A percentile compares a stretch with the other conserved stretches of the same genome.
Conservation (phyloP, 2,329 filamentous ascomycete genomes). For the Cordyceps cateniannulata region DNA sequence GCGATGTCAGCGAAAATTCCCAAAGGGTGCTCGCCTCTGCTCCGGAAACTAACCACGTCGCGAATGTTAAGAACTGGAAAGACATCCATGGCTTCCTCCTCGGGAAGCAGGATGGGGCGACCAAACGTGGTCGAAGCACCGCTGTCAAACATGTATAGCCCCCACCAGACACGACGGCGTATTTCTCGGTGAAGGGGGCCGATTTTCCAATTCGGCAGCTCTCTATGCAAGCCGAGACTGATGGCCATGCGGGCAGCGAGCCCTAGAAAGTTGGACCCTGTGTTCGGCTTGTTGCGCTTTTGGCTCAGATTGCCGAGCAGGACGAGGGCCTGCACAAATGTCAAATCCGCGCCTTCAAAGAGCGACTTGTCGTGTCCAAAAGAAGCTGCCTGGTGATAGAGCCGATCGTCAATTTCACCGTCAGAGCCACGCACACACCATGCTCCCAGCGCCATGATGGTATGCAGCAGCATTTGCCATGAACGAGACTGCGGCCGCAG, state of each 20-base stretch:
- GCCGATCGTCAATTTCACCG: not conserved
- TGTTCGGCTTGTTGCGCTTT: not conserved
- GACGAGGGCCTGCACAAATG: not conserved
- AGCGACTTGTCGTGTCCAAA: not conserved
- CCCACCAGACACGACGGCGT: not conserved
- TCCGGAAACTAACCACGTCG: not conserved
- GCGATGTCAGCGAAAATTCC: not conserved
- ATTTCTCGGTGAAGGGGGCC: not conserved
- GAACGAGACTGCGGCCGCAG: not conserved
- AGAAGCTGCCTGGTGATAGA: not conserved
- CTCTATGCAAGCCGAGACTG: not conserved
- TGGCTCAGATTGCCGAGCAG: not conserved
- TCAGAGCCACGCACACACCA: not conserved
- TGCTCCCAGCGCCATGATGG: not conserved
- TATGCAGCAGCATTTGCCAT: not conserved
- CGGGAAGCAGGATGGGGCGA: not conserved
- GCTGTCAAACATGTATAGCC: not conserved
- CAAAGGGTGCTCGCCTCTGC: too few relatives aligned
- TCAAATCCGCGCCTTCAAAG: not conserved
- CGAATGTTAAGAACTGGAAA: not conserved
- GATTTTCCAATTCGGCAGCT: not conserved
- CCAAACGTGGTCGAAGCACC: not conserved
- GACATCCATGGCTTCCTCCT: not conserved
- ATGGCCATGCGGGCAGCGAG: not conserved
- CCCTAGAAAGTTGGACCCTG: not conserved